Conservation (phyloP, 306 rosid species). For the Vicia villosa region DNA sequence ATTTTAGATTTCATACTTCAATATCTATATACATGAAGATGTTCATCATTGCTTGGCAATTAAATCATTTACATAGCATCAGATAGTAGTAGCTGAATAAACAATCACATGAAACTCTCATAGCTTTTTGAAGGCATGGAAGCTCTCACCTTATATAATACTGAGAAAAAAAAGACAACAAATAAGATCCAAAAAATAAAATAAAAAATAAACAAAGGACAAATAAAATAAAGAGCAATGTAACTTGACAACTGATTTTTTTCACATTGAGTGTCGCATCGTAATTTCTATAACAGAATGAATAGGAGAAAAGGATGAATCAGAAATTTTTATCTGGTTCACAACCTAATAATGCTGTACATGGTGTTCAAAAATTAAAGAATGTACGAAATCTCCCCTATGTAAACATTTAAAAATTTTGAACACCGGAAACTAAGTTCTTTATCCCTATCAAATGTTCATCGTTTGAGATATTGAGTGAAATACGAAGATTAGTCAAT, state of each 20-base stretch:
- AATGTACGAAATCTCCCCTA: slow-evolving; percentile 6
- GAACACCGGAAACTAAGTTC: slow-evolving; percentile 43
- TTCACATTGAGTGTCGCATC: slow-evolving; percentile 34
- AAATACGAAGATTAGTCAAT: slow-evolving; percentile 81
- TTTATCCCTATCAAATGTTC: slow-evolving; percentile 59
- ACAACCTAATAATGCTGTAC: slow-evolving; percentile 42
- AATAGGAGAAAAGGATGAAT: slow-evolving; percentile 10
- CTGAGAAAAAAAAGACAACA: neutral
- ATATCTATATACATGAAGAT: neutral
- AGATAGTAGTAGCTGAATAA: slow-evolving; percentile 26
- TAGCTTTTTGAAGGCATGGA: neutral
- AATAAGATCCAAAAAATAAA: slow-evolving; percentile 16
- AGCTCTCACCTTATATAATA: neutral
- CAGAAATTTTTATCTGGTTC: slow-evolving; percentile 31
- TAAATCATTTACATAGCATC: slow-evolving; percentile 15
- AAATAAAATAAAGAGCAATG: slow-evolving; percentile 7
- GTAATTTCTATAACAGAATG: slow-evolving; percentile 30
- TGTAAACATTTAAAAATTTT: slow-evolving; percentile 34
- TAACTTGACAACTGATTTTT: slow-evolving; percentile 24
- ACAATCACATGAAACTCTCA: slow-evolving; percentile 26
- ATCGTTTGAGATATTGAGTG: slow-evolving; percentile 86
- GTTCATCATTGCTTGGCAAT: slow-evolving; percentile 19
- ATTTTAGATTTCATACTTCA: neutral
- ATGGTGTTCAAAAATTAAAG: slow-evolving; percentile 9
- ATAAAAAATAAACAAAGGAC: neutral